Evolutionary conservation across 2,329 filamentous ascomycete species (phyloP).

Genomic region (Pleochaeta shiraiana): DNA sequence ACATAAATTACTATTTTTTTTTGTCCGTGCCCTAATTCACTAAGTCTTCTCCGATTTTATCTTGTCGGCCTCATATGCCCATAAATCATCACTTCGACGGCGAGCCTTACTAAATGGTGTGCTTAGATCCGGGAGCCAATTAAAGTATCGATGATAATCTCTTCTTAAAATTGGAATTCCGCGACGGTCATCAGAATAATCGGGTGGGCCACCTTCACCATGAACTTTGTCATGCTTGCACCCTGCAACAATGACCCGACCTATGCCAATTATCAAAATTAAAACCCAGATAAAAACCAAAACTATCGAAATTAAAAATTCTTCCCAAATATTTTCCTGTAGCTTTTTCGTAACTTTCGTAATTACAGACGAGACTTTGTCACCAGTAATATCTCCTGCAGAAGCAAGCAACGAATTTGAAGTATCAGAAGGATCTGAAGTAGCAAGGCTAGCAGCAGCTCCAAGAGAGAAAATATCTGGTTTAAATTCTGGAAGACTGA

Average conservation of each 20-base stretch:
- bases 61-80: no score
- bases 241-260: conserved; percentile 41
- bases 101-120: no score
- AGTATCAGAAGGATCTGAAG: conserved; percentile 32
- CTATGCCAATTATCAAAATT: conserved; percentile 51
- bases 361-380: conserved; percentile 38
- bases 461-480: conserved; percentile 71
- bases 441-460: conserved; percentile 33
- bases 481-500: conserved; percentile 56
- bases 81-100: no score
- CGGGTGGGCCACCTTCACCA: conserved; percentile 31
- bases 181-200: conserved; percentile 14
- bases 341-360: conserved; percentile 45
- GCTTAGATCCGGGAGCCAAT: no score
- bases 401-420: conserved; percentile 56
- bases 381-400: conserved; percentile 26
- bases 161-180: no score
- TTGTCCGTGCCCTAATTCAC: no score
- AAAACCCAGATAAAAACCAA: conserved; percentile 60
- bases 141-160: no score
- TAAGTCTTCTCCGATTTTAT: no score
- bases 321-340: conserved; percentile 43
- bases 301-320: conserved; percentile 57
- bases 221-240: conserved; percentile 34
- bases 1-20: no score